These are phyloP conservation scores for Leccinum broughii DNA, from an alignment of 768 basidiomycete species.

Conservation along the genomic window DNA sequence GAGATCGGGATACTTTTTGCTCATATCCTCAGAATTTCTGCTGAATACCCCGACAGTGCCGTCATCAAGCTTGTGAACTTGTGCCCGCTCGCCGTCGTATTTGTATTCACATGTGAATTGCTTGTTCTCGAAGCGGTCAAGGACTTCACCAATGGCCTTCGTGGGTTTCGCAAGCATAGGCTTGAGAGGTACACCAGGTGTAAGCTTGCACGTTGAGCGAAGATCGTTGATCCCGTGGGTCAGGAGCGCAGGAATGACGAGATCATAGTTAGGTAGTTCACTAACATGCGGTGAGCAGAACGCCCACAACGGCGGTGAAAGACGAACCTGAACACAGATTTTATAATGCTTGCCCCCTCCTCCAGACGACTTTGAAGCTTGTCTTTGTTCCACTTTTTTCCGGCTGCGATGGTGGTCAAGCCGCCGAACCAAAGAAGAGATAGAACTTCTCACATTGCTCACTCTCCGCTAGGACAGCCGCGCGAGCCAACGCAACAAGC, in stretches of 20 bases:
- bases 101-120: constrained; percentile 99
- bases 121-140: constrained; percentile 95
- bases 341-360: constrained; percentile 74
- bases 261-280: constrained; percentile 90
- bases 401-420: constrained; percentile 42
- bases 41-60: constrained; percentile 92
- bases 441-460: constrained; percentile 49
- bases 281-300: constrained; percentile 40
- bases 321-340: constrained; percentile 87
- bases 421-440: neutral
- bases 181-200: constrained; percentile 94
- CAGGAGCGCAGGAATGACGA: constrained; percentile 88
- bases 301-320: neutral
- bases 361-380: constrained; percentile 72
- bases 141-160: constrained; percentile 96
- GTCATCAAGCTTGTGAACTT: constrained; percentile 83
- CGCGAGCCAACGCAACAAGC: constrained; percentile 92
- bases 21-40: constrained; percentile 99
- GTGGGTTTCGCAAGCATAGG: constrained; percentile 99
- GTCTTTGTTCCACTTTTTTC: constrained; percentile 75
- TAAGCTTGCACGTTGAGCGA: constrained; percentile 78
- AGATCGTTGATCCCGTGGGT: constrained; percentile 73
- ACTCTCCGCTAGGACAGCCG: constrained; percentile 78
- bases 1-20: constrained; percentile 98
- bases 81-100: constrained; percentile 97